Conservation (phyloP, 345 rosid genomes). For the Ceriops decandra region DNA sequence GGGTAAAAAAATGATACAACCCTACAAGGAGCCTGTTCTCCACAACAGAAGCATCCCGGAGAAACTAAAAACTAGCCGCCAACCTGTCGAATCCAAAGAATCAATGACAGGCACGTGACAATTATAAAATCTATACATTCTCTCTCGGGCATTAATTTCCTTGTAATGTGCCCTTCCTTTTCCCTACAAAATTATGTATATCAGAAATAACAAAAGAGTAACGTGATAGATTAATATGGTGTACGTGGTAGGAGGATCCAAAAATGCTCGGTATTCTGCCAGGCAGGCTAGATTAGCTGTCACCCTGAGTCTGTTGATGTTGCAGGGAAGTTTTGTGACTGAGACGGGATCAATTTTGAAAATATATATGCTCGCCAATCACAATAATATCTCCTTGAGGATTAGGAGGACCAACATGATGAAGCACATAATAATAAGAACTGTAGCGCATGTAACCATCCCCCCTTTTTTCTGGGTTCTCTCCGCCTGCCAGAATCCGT, state of each 20-base stretch:
- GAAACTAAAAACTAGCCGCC: conserved; percentile 1
- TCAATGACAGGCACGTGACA: conserved; percentile 8
- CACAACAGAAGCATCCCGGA: too few relatives aligned
- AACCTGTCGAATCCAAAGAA: conserved; percentile 14
- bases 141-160: conserved; percentile 8
- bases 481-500: conserved; percentile 63
- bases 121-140: conserved; percentile 15
- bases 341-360: conserved; percentile 7
- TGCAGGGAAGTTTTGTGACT: not conserved
- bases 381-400: conserved; percentile 71
- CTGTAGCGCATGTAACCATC: conserved; percentile 92
- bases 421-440: conserved; percentile 87
- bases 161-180: not conserved
- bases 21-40: too few relatives aligned
- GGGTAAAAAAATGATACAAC: not conserved
- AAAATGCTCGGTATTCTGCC: conserved; percentile 14
- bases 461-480: conserved; percentile 88
- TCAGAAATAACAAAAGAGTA: not conserved
- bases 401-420: conserved; percentile 83
- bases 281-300: not conserved
- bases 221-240: conserved; percentile 3
- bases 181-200: not conserved
- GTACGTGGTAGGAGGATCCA: conserved; percentile 7
- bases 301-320: conserved; percentile 3
- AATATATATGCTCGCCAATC: conserved; percentile 23